A percentile compares a stretch with the other conserved stretches of the same genome.
phyloP scores from a whole-genome alignment of 805 yeast genomes.

The Candida insectalens region DNA sequence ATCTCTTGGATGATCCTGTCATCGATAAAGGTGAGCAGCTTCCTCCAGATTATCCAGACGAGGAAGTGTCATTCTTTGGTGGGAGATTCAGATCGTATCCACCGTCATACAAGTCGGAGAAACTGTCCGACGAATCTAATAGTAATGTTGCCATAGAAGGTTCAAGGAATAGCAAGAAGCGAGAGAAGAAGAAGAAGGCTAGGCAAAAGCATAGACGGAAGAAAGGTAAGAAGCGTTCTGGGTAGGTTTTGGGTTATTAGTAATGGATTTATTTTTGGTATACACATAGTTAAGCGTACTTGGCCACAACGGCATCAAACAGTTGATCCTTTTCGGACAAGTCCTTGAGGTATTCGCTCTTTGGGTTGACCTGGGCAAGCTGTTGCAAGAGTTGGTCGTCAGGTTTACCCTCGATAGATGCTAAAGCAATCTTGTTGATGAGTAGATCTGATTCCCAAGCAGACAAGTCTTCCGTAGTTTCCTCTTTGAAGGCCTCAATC shows the following conservation, averaged over 20 bases:
- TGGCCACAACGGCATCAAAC: conserved; percentile 62
- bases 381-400: conserved; percentile 18
- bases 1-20: conserved; percentile 35
- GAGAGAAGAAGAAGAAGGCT: conserved; percentile 13
- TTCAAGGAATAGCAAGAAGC: conserved; percentile 11
- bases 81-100: conserved; percentile 13
- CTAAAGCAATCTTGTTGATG: conserved; percentile 57
- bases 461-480: conserved; percentile 3
- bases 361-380: conserved; percentile 39
- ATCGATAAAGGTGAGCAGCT: conserved; percentile 64
- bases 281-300: conserved; percentile 35
- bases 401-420: conserved; percentile 30
- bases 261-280: too few species aligned
- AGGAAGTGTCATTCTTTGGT: conserved; percentile 56
- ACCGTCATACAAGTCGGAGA: conserved; percentile 18
- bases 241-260: too few species aligned
- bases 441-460: conserved; percentile 34
- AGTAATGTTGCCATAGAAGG: conserved; percentile 1
- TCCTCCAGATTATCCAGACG: conserved; percentile 62
- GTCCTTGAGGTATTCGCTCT: conserved; percentile 42
- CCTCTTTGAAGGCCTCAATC: conserved; percentile 18
- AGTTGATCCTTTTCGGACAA: conserved; percentile 47
- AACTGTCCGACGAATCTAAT: neutral
- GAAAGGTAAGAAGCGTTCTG: conserved; percentile 27
- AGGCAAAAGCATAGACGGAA: conserved; percentile 11